phyloP scores from a whole-genome alignment of 2,329 filamentous ascomycete genomes.

The Gaeumannomyces sp. region DNA sequence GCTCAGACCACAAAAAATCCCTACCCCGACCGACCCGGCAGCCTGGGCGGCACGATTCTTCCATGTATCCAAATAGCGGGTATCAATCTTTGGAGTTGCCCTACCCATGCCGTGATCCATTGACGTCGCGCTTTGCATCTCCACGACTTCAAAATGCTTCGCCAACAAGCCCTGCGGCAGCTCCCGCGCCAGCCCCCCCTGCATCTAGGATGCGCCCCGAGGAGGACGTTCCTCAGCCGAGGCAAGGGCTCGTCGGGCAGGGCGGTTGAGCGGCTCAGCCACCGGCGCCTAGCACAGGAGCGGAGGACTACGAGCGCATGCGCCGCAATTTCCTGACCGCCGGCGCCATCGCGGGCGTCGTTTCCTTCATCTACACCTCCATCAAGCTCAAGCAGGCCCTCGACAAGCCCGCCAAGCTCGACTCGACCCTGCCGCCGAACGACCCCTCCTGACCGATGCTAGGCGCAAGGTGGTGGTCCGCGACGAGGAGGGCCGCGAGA shows the following conservation, averaged over 20 bases:
- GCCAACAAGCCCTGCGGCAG: slow-evolving; percentile 20
- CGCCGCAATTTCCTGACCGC: slow-evolving; percentile 45
- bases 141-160: slow-evolving; percentile 22
- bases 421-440: slow-evolving; percentile 35
- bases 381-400: slow-evolving; percentile 42
- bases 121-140: not conserved
- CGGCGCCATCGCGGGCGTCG: slow-evolving; percentile 42
- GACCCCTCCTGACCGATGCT: slow-evolving; percentile 41
- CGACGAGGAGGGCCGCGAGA: slow-evolving; percentile 62
- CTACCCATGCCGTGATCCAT: not conserved
- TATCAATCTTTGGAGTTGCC: not conserved
- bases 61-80: too few relatives aligned
- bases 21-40: not conserved
- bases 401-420: slow-evolving; percentile 27
- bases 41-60: not conserved
- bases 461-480: slow-evolving; percentile 55
- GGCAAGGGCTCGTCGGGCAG: slow-evolving; percentile 16
- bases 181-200: slow-evolving; percentile 14
- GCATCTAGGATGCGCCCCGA: slow-evolving; percentile 13
- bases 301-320: slow-evolving; percentile 44
- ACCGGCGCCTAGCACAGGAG: slow-evolving; percentile 40
- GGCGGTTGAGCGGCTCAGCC: slow-evolving; percentile 42
- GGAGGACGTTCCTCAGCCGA: slow-evolving; percentile 30
- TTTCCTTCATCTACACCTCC: slow-evolving; percentile 45
- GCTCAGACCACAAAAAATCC: not conserved